Percentiles rank a stretch among this genome's conserved stretches.
Conservation (phyloP, 352 stramenopile species). For the Pythium sp. region DNA sequence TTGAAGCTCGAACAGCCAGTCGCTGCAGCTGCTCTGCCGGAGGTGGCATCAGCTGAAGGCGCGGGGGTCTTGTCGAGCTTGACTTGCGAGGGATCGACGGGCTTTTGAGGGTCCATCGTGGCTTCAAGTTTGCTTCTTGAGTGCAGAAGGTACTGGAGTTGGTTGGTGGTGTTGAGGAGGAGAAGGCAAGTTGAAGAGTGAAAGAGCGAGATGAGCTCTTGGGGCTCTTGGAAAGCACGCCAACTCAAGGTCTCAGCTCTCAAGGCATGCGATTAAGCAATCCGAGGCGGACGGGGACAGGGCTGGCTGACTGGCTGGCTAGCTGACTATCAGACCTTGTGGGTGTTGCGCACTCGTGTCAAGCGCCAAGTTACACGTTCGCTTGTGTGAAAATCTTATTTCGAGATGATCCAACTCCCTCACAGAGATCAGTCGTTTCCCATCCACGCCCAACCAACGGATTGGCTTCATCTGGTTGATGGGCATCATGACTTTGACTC, state of each 20-base stretch:
- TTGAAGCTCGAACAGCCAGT: conserved; percentile 10
- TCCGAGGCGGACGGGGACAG: too few relatives aligned
- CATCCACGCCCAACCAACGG: background rate
- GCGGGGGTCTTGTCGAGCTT: conserved; percentile 29
- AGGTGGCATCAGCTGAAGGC: background rate
- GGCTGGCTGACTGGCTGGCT: too few relatives aligned
- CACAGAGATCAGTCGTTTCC: background rate
- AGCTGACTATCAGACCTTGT: too few relatives aligned
- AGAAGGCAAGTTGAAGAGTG: conserved; percentile 5
- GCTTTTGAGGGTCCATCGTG: conserved; percentile 29
- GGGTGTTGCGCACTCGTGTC: too few relatives aligned
- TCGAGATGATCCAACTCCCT: background rate
- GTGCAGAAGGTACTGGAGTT: conserved; percentile 9
- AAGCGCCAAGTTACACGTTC: too few relatives aligned
- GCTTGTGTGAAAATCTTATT: too few relatives aligned
- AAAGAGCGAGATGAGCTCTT: background rate
- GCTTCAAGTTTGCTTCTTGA: conserved; percentile 10
- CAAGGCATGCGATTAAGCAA: too few relatives aligned
- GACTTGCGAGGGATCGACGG: conserved; percentile 42
- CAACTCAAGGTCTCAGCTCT: too few relatives aligned
- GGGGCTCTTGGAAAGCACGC: too few relatives aligned
- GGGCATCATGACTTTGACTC: background rate
- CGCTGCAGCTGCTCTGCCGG: background rate
- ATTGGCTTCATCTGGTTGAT: background rate
- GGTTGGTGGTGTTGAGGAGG: background rate